Conservation (phyloP, 768 basidiomycete species). For the Dioszegia hungarica region DNA sequence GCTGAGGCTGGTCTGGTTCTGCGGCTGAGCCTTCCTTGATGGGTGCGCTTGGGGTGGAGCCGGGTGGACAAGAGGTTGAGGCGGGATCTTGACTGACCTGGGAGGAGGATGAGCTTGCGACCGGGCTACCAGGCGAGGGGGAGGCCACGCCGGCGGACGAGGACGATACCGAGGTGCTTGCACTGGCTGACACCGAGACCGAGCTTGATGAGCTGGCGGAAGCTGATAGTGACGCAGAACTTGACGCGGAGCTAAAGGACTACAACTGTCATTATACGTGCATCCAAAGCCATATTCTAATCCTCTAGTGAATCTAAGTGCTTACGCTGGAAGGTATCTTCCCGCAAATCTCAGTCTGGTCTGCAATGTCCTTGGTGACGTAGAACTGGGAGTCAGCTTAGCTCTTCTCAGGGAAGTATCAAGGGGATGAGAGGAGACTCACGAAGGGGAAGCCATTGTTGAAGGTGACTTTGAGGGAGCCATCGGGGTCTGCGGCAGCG, state of each 20-base stretch:
- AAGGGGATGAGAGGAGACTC: slow-evolving; percentile 3
- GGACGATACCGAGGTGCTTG: not conserved
- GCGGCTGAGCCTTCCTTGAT: too few species aligned
- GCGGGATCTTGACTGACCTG: too few species aligned
- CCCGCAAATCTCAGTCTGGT: slow-evolving; percentile 4
- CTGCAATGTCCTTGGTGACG: not conserved
- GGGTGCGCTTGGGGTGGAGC: too few species aligned
- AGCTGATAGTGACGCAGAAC: not conserved
- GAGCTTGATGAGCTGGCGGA: too few species aligned
- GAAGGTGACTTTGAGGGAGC: slow-evolving; percentile 23
- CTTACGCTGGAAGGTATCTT: not conserved
- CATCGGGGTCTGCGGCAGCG: slow-evolving; percentile 8
- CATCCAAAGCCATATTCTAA: too few species aligned
- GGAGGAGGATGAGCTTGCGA: too few species aligned
- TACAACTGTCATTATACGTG: too few species aligned
- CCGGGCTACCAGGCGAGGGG: not conserved
- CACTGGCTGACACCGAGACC: not conserved
- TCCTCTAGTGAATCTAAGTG: not conserved
- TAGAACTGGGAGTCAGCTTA: slow-evolving; percentile 4
- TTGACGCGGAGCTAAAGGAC: not conserved
- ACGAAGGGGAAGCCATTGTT: slow-evolving; percentile 32
- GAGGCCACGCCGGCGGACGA: not conserved
- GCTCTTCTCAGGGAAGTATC: not conserved
- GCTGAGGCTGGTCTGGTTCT: too few species aligned
- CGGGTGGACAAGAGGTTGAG: too few species aligned